Percentiles rank a stretch among this genome's conserved stretches.
These are phyloP conservation scores for Scorias spongiosa DNA, from an alignment of 2,329 filamentous ascomycete genomes.

Conservation along the genomic window DNA sequence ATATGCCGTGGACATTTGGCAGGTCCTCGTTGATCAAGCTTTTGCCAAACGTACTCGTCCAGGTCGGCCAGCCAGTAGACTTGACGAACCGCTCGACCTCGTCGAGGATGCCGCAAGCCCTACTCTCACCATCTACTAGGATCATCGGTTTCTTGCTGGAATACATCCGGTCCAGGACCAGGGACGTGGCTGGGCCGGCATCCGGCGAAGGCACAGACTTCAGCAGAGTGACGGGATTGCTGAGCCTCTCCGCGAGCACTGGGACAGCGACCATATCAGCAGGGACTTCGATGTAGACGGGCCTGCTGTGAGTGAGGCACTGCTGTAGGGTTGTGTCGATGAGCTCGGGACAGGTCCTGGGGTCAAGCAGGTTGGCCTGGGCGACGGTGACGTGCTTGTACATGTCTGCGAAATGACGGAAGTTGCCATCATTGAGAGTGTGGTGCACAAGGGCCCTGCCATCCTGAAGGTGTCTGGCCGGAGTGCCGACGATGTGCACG, in stretches of 20 bases:
- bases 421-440: slow-evolving; percentile 43
- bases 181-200: not conserved
- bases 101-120: slow-evolving; percentile 26
- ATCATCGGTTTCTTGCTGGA: slow-evolving; percentile 33
- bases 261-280: slow-evolving; percentile 67
- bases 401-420: slow-evolving; percentile 71
- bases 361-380: slow-evolving; percentile 54
- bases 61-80: slow-evolving; percentile 33
- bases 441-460: slow-evolving; percentile 31
- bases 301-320: slow-evolving; percentile 58
- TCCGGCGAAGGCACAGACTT: slow-evolving; percentile 17
- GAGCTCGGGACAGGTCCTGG: slow-evolving; percentile 53
- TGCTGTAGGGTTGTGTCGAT: slow-evolving; percentile 55
- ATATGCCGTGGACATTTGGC: slow-evolving; percentile 35
- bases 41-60: slow-evolving; percentile 35
- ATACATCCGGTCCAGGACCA: slow-evolving; percentile 28
- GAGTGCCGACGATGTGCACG: slow-evolving; percentile 33
- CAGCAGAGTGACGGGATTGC: slow-evolving; percentile 53
- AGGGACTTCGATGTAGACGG: slow-evolving; percentile 72
- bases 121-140: slow-evolving; percentile 36
- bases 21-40: slow-evolving; percentile 34
- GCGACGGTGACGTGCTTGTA: slow-evolving; percentile 55
- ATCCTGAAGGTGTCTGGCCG: slow-evolving; percentile 25
- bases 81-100: slow-evolving; percentile 31
- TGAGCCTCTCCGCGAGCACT: slow-evolving; percentile 56